Conservation (phyloP, 139 green algal species). For the Micractinium conductrix region DNA sequence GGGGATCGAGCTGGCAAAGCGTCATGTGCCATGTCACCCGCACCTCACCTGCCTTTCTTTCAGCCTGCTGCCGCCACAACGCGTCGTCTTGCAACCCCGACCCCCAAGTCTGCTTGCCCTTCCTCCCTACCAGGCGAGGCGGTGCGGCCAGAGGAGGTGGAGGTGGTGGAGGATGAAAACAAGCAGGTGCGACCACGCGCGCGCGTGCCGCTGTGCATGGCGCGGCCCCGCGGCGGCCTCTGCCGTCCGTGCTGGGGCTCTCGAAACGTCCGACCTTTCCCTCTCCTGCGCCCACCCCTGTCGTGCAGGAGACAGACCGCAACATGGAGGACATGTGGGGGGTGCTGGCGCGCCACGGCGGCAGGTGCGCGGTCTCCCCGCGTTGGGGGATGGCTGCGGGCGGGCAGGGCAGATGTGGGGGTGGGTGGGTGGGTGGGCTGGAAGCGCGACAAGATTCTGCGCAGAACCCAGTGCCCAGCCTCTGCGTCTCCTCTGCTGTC, state of each 20-base stretch:
- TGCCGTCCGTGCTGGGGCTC: too few species aligned
- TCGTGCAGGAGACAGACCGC: conserved; percentile 77
- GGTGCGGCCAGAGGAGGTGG: conserved; percentile 45
- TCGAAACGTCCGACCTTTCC: too few species aligned
- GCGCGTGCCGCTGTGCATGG: too few species aligned
- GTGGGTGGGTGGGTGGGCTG: background rate
- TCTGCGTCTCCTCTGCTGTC: too few species aligned
- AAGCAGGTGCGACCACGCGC: too few species aligned
- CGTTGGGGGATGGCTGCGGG: too few species aligned
- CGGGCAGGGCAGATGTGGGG: background rate
- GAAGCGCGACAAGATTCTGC: background rate
- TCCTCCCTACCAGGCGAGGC: conserved; percentile 23
- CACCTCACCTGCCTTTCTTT: background rate
- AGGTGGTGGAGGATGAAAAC: conserved; percentile 36
- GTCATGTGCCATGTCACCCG: too few species aligned
- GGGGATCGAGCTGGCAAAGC: too few species aligned
- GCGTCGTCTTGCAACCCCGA: too few species aligned
- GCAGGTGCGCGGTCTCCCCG: background rate
- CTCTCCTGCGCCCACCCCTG: too few species aligned
- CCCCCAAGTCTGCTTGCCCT: background rate
- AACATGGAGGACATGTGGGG: conserved; percentile 84
- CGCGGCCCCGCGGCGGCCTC: too few species aligned
- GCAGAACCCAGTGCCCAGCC: background rate
- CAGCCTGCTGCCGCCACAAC: too few species aligned
- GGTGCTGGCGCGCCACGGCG: conserved; percentile 36